Base-by-base conservation (phyloP, 1,284 basidiomycete species). In the Naganishia albida region DNA sequence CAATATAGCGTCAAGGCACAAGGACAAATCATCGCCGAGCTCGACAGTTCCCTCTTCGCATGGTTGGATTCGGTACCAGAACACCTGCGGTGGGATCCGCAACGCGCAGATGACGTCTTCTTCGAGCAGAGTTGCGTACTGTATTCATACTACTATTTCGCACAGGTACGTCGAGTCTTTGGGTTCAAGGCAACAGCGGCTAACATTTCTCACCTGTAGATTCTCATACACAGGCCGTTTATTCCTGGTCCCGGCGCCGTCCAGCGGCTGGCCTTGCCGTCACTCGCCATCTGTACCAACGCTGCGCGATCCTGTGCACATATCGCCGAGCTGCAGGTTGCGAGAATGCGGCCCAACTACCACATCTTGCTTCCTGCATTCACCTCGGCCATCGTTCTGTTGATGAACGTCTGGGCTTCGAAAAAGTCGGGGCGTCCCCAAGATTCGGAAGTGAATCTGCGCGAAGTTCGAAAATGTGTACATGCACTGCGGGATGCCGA, bases 201-300 rank as follows among this genome's bases (percentile, higher is more conserved):
- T 62, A 23, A 44, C 38, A 7, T 28, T 4, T 4, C 20, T 42
- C 23, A 2, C 54, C 16, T 43, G 2, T 26, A 72, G 69, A 91
- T 92, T 71, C 82, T 88, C 46, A 86, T 91, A 49, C 90, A 92
- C 73, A 83, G 90, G 8, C 88, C 88, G 0, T 92, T 91, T 78
- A 90, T 92, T 40, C 83, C 84, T 72, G 30, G 70, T 73, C 12
- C 50, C 63, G 10, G 63, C 16, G 20, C 62, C 18, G 70, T 75
- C 43, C 66, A 70, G 3, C 69, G 71, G 1, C 65, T 74, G 53
- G 76, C 75, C 13, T 75, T 81, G 56, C 88, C 90, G 0, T 90
- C 88, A 0, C 81, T 91, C 16, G 87, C 89, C 0, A 91, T 93
- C 55, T 92, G 90, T 74, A 87, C 87, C 18, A 91, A 90, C 68